Percentiles rank a stretch among this genome's conserved stretches.
phyloP scores from a whole-genome alignment of 768 basidiomycete genomes.

The Hygrophoropsis aurantiaca region DNA sequence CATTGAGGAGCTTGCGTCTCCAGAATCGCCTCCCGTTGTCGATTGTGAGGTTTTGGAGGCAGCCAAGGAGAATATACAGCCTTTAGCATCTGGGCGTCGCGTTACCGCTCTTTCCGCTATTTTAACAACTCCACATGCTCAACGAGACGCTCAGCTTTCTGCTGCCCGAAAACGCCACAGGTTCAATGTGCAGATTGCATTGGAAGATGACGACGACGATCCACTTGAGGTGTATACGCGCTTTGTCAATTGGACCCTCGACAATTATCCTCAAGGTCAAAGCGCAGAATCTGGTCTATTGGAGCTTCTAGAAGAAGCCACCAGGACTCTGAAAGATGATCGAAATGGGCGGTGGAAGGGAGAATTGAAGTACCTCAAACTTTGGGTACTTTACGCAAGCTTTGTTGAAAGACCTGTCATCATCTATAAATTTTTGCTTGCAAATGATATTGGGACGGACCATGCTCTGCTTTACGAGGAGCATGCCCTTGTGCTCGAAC shows the following conservation, averaged over 20 bases:
- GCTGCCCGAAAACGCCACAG: constrained; percentile 65
- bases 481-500: constrained; percentile 81
- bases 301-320: constrained; percentile 90
- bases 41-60: constrained; percentile 82
- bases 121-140: constrained; percentile 73
- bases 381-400: constrained; percentile 93
- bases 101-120: constrained; percentile 76
- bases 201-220: constrained; percentile 76
- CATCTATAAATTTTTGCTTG: constrained; percentile 87
- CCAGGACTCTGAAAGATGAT: constrained; percentile 78
- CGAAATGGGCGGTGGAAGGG: constrained; percentile 70
- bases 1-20: constrained; percentile 44
- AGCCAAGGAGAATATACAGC: constrained; percentile 86
- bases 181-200: constrained; percentile 68
- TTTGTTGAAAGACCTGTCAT: constrained; percentile 88
- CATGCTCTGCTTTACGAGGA: constrained; percentile 90
- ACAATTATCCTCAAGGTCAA: constrained; percentile 93
- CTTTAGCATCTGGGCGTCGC: constrained; percentile 74
- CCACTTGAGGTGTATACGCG: constrained; percentile 83
- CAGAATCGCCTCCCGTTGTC: constrained; percentile 50
- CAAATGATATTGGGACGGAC: constrained; percentile 85
- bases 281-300: constrained; percentile 88
- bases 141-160: constrained; percentile 68
- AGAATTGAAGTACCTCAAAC: constrained; percentile 85
- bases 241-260: constrained; percentile 89